Evolutionary conservation across 164 flowering plant genomes (phyloP).

Genomic region (Pachysandra terminalis): DNA sequence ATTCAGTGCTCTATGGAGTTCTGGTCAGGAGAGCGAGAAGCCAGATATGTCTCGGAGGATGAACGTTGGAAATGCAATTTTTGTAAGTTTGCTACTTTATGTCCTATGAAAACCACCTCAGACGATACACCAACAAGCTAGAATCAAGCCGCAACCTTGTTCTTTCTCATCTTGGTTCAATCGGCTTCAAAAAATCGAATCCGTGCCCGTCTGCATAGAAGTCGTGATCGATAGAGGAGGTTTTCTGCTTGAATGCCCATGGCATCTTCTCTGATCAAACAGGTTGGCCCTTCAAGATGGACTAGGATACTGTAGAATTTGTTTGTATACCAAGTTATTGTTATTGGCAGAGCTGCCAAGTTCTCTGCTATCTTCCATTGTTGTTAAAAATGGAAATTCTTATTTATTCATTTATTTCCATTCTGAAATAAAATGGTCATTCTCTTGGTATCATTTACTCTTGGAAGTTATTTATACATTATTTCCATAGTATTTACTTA

Average conservation of each 20-base stretch:
- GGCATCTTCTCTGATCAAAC: too few species aligned
- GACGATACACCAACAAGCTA: background rate
- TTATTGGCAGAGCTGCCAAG: background rate
- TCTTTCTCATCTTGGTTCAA: background rate
- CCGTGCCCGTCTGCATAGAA: background rate
- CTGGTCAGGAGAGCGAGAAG: slow-evolving; percentile 72
- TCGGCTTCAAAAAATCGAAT: background rate
- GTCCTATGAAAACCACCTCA: slow-evolving; percentile 28
- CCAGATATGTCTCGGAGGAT: slow-evolving; percentile 43
- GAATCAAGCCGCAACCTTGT: background rate
- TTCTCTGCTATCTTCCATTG: background rate
- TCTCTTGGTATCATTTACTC: too few species aligned
- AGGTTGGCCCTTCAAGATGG: background rate
- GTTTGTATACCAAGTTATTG: background rate
- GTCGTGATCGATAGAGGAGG: background rate
- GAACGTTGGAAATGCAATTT: slow-evolving; percentile 81
- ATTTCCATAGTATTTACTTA: too few species aligned
- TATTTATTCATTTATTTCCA: too few species aligned
- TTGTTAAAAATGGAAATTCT: too few species aligned
- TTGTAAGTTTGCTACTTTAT: slow-evolving; percentile 54
- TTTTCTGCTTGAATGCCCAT: background rate
- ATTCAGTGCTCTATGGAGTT: slow-evolving; percentile 50
- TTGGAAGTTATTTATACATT: too few species aligned
- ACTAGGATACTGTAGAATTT: background rate
- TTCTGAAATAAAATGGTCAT: too few species aligned